These are phyloP conservation scores for Xylariaceae sp. DNA, from an alignment of 2,329 filamentous ascomycete genomes.

Conservation along the genomic window DNA sequence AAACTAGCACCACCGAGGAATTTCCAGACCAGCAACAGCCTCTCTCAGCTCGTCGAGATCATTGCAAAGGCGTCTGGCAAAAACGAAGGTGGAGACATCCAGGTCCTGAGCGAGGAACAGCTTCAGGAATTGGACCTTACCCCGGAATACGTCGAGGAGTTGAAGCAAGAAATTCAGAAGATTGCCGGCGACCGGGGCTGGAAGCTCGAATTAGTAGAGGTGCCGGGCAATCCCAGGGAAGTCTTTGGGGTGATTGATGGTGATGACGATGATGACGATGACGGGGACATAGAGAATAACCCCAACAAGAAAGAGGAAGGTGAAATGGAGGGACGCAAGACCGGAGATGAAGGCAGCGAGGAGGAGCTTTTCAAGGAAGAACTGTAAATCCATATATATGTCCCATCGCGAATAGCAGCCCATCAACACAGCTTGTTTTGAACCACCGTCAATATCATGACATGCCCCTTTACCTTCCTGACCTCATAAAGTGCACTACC, in stretches of 20 bases:
- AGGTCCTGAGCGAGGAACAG: slow-evolving; percentile 59
- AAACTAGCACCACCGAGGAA: slow-evolving; percentile 42
- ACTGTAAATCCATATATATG: slow-evolving; percentile 39
- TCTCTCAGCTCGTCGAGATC: slow-evolving; percentile 35
- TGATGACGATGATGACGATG: slow-evolving; percentile 39
- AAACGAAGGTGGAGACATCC: slow-evolving; percentile 56
- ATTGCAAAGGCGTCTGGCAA: slow-evolving; percentile 42
- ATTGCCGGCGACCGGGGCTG: slow-evolving; percentile 67
- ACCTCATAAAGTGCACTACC: too few relatives aligned
- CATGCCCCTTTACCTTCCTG: too few relatives aligned
- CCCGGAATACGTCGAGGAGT: slow-evolving; percentile 60
- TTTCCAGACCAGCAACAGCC: slow-evolving; percentile 28
- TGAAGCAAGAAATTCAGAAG: slow-evolving; percentile 63
- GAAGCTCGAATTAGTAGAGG: slow-evolving; percentile 75
- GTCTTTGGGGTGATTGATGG: slow-evolving; percentile 64
- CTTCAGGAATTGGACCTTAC: slow-evolving; percentile 63
- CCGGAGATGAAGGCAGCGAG: slow-evolving; percentile 37
- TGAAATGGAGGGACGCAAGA: slow-evolving; percentile 5
- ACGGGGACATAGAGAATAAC: slow-evolving; percentile 18
- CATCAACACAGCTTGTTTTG: too few relatives aligned
- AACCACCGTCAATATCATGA: too few relatives aligned
- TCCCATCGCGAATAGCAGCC: too few relatives aligned
- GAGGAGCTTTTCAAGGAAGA: slow-evolving; percentile 51
- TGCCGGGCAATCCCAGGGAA: slow-evolving; percentile 55
- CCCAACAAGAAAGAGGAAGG: background rate